Evolutionary conservation across 2,329 filamentous ascomycete genomes (phyloP), one percentile per base, ranked within the genome.

Genomic region (Colletotrichum aenigma): DNA sequence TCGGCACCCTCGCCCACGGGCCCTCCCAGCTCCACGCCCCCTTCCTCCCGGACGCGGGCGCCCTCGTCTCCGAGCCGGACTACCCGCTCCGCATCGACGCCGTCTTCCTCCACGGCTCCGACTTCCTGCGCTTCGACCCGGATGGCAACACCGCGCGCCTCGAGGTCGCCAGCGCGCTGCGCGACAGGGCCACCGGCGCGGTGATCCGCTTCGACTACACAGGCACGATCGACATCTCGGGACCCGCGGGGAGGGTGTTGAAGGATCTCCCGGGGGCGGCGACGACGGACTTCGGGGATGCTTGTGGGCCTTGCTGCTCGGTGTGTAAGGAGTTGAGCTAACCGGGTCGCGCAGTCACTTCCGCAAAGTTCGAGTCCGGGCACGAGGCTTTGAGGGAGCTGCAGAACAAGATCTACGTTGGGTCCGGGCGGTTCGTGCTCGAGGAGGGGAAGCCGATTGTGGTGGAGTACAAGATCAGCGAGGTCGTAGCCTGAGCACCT

Each of bases 391-490:
- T 86, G 58, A 84, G 81, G 76, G 79, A 77, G 6, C 76, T 87
- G 7, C 82, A 86, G 72, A 75, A 84, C 66, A 86, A 84, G 71
- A 71, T 87, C n/a, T 86, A 83, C 76, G 85, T 87, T 56, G 85
- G 81, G 3, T 85, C 84, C 18, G 86, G 86, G 26, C 81, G 85
- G 24, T 87, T 87, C 77, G 80, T 86, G 36, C 77, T 86, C 36
- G 82, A 83, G 56, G 75, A 80, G 56, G 81, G 83, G 13, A 79
- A 82, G 64, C 78, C 81, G 30, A 77, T 82, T 21, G 78, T 84
- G 32, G 85, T 87, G 24, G 85, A 87, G 79, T 87, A 86, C 78
- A 86, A 86, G 77, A 85, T 87, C 76, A 87, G 85, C 70, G 82
- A 86, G 73, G 84, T 87, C 18, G 80, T 78, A 15, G 80, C 32